A percentile compares a stretch with the other conserved stretches of the same genome.
Conservation (phyloP, 805 yeast species). For the Saccharomyces jurei region DNA sequence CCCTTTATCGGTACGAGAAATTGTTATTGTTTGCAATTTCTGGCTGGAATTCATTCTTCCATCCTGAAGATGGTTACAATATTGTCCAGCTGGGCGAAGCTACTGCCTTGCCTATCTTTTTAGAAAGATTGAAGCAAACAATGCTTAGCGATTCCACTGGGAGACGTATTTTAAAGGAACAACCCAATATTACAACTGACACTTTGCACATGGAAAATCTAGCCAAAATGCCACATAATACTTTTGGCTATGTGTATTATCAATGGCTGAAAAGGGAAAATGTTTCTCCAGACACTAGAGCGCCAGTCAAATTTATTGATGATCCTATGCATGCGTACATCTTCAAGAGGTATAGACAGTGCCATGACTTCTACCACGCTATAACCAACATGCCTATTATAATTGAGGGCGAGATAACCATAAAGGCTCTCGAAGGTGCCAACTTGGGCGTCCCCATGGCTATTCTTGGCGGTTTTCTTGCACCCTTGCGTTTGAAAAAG, state of each 20-base stretch:
- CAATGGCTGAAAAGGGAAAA: slow-evolving; percentile 80
- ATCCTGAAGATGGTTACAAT: slow-evolving; percentile 68
- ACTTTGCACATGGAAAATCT: slow-evolving; percentile 58
- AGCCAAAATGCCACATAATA: slow-evolving; percentile 50
- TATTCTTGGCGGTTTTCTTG: slow-evolving; percentile 82
- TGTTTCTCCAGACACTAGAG: slow-evolving; percentile 89
- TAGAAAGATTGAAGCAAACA: slow-evolving; percentile 51
- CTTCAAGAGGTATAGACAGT: slow-evolving; percentile 90
- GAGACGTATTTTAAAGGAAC: slow-evolving; percentile 63
- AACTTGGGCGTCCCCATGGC: slow-evolving; percentile 94
- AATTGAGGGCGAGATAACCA: slow-evolving; percentile 93
- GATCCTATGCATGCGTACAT: slow-evolving; percentile 87
- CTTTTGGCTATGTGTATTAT: slow-evolving; percentile 74
- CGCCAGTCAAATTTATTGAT: slow-evolving; percentile 77
- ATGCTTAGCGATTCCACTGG: slow-evolving; percentile 78
- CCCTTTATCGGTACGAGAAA: slow-evolving; percentile 57
- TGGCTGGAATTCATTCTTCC: slow-evolving; percentile 67
- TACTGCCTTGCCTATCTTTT: slow-evolving; percentile 66
- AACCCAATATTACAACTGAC: slow-evolving; percentile 75
- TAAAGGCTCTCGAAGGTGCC: slow-evolving; percentile 85
- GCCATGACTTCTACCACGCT: slow-evolving; percentile 95
- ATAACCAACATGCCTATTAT: slow-evolving; percentile 82
- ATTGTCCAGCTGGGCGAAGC: slow-evolving; percentile 86
- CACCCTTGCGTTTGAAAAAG: slow-evolving; percentile 67
- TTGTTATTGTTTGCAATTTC: slow-evolving; percentile 58